Conservation (phyloP, 345 rosid species). For the Leavenworthia alabamica region DNA sequence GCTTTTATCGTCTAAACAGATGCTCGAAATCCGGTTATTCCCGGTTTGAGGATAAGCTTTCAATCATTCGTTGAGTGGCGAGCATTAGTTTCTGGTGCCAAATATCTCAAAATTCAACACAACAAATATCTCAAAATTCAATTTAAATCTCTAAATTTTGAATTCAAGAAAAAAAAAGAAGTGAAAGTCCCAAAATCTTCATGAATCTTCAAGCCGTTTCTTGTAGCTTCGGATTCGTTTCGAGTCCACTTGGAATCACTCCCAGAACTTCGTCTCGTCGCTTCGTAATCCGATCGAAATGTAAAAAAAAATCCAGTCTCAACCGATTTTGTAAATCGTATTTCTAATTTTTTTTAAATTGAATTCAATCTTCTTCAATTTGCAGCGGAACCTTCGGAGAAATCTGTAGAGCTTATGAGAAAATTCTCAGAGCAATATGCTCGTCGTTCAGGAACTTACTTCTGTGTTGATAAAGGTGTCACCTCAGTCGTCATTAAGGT, state of each 20-base stretch:
- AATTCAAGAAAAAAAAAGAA: background rate
- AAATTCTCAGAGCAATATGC: conserved; percentile 98
- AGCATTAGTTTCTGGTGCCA: conserved; percentile 12
- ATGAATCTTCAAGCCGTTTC: conserved; percentile 52
- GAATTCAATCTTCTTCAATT: background rate
- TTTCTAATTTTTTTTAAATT: background rate
- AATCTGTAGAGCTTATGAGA: conserved; percentile 90
- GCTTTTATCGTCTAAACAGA: no score
- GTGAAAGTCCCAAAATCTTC: background rate
- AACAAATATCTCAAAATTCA: background rate
- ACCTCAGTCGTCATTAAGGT: conserved; percentile 97
- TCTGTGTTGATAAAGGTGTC: conserved; percentile 88
- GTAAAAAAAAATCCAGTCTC: conserved; percentile 27
- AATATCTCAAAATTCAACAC: background rate
- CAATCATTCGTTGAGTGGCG: conserved; percentile 4
- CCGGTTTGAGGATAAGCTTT: conserved; percentile 18
- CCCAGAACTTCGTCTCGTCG: conserved; percentile 35
- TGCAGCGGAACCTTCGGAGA: conserved; percentile 79
- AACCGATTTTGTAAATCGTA: background rate
- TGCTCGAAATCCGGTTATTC: background rate
- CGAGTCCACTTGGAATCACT: conserved; percentile 31
- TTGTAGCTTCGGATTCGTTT: conserved; percentile 37
- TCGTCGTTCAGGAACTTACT: conserved; percentile 84
- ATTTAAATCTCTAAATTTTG: background rate
- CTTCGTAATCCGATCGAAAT: conserved; percentile 42